Conservation (phyloP, 345 rosid species). For the Erucastrum elatum region DNA sequence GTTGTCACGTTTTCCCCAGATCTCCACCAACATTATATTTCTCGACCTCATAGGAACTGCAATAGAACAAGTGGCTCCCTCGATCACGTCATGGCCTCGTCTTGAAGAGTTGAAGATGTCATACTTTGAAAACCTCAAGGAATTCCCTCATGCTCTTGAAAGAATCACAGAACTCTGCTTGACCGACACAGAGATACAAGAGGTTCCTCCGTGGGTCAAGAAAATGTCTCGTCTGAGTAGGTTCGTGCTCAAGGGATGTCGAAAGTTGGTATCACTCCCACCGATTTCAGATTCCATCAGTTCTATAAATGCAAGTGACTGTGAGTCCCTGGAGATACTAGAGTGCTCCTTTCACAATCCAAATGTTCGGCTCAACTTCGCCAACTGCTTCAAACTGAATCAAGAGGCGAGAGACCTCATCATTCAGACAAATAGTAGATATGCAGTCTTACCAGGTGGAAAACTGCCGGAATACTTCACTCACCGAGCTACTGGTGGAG, state of each 20-base stretch:
- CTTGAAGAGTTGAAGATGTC: not conserved
- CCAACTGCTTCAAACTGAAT: slow-evolving; percentile 3
- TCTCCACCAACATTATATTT: not conserved
- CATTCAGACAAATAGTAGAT: not conserved
- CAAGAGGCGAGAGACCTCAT: slow-evolving; percentile 4
- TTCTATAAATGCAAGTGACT: not conserved
- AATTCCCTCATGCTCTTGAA: not conserved
- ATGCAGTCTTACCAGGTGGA: not conserved
- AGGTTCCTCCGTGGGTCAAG: not conserved
- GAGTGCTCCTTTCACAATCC: not conserved
- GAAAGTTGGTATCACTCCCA: not conserved
- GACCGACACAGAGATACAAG: not conserved
- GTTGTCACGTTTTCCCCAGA: not conserved
- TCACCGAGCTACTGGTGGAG: not conserved
- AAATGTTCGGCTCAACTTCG: not conserved
- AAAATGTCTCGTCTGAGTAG: not conserved
- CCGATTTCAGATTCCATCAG: not conserved
- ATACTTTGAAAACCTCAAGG: not conserved
- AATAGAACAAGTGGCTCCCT: not conserved
- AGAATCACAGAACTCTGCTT: not conserved
- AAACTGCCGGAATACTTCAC: not conserved
- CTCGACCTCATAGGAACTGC: not conserved
- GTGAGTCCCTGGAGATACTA: not conserved
- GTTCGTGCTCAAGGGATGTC: not conserved
- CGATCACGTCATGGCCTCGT: not conserved